These are phyloP conservation scores for Malassezia furfur DNA, from an alignment of 1,284 basidiomycete genomes.

Conservation along the genomic window DNA sequence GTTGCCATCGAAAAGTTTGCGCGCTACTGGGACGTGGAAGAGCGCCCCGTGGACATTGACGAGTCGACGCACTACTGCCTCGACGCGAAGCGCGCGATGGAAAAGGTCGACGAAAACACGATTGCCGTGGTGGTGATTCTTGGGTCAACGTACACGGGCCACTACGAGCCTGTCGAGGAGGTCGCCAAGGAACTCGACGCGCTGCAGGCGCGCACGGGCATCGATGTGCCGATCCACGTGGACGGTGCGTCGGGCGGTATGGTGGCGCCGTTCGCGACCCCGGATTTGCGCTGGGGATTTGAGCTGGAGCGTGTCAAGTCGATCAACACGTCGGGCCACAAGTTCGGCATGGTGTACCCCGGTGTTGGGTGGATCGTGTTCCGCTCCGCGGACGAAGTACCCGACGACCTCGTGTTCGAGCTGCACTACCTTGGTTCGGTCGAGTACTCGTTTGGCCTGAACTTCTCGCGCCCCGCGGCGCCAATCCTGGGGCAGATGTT, in stretches of 20 bases:
- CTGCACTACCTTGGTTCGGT: constrained; percentile 56
- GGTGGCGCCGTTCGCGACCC: constrained; percentile 65
- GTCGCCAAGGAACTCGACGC: constrained; percentile 76
- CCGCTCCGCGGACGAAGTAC: constrained; percentile 51
- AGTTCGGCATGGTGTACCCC: constrained; percentile 75
- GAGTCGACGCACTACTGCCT: constrained; percentile 57
- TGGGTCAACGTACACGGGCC: constrained; percentile 74
- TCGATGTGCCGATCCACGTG: constrained; percentile 57
- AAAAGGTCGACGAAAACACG: constrained; percentile 81
- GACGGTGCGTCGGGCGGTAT: constrained; percentile 49
- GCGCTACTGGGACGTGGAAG: constrained; percentile 78
- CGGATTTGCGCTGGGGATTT: constrained; percentile 68
- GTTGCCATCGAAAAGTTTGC: constrained; percentile 55
- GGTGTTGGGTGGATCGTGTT: constrained; percentile 53
- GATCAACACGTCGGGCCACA: constrained; percentile 64
- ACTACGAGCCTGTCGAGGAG: constrained; percentile 81
- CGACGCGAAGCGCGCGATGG: constrained; percentile 71
- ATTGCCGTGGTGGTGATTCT: constrained; percentile 54
- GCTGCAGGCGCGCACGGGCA: constrained; percentile 70
- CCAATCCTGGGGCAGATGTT: constrained; percentile 88
- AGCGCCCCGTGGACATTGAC: constrained; percentile 36
- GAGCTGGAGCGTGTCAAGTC: constrained; percentile 62
- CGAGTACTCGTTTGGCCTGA: constrained; percentile 66
- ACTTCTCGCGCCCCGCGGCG: constrained; percentile 82
- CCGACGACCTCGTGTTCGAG: constrained; percentile 63